Evolutionary conservation across 768 basidiomycete species (phyloP), one percentile per base, ranked within the genome.

Genomic region (Russula emetica): DNA sequence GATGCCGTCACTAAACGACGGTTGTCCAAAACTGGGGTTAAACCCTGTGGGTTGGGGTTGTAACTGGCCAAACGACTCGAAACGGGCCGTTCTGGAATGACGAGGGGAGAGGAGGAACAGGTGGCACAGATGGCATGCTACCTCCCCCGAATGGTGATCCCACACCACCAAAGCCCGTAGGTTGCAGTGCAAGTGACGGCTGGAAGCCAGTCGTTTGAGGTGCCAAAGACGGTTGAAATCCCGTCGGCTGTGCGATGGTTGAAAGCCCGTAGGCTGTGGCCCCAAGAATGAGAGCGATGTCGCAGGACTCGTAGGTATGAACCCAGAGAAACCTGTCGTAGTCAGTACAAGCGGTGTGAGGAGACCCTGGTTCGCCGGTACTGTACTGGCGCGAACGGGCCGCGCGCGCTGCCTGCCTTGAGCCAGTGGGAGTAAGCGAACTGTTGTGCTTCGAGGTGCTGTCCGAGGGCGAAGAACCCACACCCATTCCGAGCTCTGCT

Each of bases 361-460:
- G 90, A 36, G 76, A 24, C 78, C 76, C 67, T 94, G 89, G 70
- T 96, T 96, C 7, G 81, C 77, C 0, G 91, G 88, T 11, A 95
- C n/a, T n/a, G n/a, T n/a, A n/a, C 86, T 20, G 94, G 94, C 1
- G 92, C 92, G 58, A 86, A 83, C 24, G n/a, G 94, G 92, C 57
- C 62, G 42, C 51, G 62, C 18, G 56, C n/a, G n/a, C n/a, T n/a
- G 50, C 7, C 50, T 51, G 38, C 4, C 6, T 11, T 16, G 42
- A 0, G 97, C 83, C 67, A 98, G 77, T 9, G 76, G 68, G 50
- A 78, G 65, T 30, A 78, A 22, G 14, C 82, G 80, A 1, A 83
- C 66, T 83, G 81, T 66, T 85, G 84, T 32, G 78, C 78, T 67
- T 84, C 81, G n/a, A 89, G 69, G 63, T 84, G 79, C 68, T 90